Percentiles rank a stretch among this genome's conserved stretches.
Conservation (phyloP, 805 yeast genomes). For the Ogataea paradorogensis region DNA sequence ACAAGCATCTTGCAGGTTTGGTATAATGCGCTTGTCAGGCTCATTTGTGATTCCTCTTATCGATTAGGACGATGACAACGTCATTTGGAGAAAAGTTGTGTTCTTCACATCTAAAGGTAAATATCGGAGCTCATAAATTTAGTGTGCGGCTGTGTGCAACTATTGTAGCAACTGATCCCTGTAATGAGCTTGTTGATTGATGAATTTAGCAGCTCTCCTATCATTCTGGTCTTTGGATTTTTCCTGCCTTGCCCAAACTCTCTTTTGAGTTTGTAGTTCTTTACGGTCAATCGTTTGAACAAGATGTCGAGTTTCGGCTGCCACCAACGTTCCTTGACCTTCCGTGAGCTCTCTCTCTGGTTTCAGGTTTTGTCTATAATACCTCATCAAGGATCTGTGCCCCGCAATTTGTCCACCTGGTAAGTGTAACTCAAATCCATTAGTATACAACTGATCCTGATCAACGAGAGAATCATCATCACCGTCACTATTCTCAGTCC, state of each 20-base stretch:
- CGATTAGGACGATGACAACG: too few species aligned
- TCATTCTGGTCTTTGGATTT: slow-evolving; percentile 48
- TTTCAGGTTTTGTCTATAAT: slow-evolving; percentile 62
- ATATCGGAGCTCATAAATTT: too few species aligned
- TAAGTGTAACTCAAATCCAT: slow-evolving; percentile 62
- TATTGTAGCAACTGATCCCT: slow-evolving; percentile 65
- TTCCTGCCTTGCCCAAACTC: slow-evolving; percentile 60
- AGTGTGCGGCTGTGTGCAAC: neutral
- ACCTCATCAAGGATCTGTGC: slow-evolving; percentile 72
- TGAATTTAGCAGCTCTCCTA: slow-evolving; percentile 58
- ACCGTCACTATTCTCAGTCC: slow-evolving; percentile 29
- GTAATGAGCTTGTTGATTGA: slow-evolving; percentile 82
- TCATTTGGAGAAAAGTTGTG: too few species aligned
- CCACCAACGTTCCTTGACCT: slow-evolving; percentile 70
- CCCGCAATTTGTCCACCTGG: slow-evolving; percentile 81
- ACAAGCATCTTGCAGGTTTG: neutral
- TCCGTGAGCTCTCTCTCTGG: slow-evolving; percentile 53
- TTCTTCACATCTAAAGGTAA: too few species aligned
- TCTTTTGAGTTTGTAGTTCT: slow-evolving; percentile 42
- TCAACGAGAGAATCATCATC: slow-evolving; percentile 37
- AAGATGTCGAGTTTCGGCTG: slow-evolving; percentile 68
- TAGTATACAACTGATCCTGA: slow-evolving; percentile 31
- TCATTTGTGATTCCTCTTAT: too few species aligned
- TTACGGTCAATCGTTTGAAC: slow-evolving; percentile 38
- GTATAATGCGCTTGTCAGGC: too few species aligned